Base-by-base conservation (phyloP, 2,329 filamentous ascomycete species). In the Ceratocystis variospora region DNA sequence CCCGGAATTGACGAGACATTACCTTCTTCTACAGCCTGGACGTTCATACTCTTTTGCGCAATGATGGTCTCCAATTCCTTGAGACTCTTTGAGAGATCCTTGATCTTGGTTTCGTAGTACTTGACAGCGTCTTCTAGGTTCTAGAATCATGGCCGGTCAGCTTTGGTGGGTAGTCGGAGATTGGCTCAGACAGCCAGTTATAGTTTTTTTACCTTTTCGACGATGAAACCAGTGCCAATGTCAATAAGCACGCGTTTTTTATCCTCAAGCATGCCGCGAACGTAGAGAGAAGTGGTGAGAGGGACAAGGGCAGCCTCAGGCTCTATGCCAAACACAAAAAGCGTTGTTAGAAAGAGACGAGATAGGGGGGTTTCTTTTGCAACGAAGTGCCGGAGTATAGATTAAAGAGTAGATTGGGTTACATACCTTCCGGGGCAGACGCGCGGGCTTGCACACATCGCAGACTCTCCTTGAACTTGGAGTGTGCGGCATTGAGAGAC, bases 281-380 rank as follows among this genome's bases (percentile, higher is more conserved):
- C 93, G 76, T 99, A 99, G 37, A 99, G 82, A 0, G 92, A 96
- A 72, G 89, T 94, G 12, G 94, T 99, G 69, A 99, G 78, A 0
- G 95, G 94, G n/a, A 99, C 90, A 22, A 99, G 83, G 61, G 97
- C 87, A 6, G 76, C 80, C 75, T 84, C 80, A 62, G 73, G 72
- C 74, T 73, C 65, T 74, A 67, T 17, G 66, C 25, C 37, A 22
- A 15, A 25, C 3, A 57, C 44, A 33, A 37, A 57, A 17, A 7
- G 8, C 33, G 25, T 37, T 1, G 12, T 64, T 31, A 59, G 62
- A 37, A 62, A 7, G 31, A 61, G 28, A 22, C 45, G 53, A 41
- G 7, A 31, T 12, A 12, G 12, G 17, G 17, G 15, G 22, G n/a
- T n/a, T 48, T 25, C 37, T 22, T 37, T 61, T 10, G 22, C 25